These are phyloP conservation scores for Saturnispora besseyi DNA, from an alignment of 805 yeast genomes.

Conservation along the genomic window DNA sequence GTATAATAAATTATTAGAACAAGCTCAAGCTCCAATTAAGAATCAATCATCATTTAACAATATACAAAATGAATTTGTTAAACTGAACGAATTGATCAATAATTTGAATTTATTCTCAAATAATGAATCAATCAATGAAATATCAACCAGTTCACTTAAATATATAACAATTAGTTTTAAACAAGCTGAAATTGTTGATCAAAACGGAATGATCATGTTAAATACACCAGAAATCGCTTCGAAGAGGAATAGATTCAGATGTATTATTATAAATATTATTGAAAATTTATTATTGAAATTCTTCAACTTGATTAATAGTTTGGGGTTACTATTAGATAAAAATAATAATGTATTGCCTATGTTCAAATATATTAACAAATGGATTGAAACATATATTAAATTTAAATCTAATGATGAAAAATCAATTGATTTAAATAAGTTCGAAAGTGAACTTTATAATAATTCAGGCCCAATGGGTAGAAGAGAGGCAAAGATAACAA, in stretches of 20 bases:
- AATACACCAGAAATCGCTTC: constrained; percentile 1
- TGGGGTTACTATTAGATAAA: background rate
- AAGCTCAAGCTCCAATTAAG: background rate
- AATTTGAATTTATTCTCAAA: constrained; percentile 8
- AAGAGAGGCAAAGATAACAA: constrained; percentile 66
- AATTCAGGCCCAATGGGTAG: constrained; percentile 33
- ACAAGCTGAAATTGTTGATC: constrained; percentile 13
- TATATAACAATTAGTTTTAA: constrained; percentile 3
- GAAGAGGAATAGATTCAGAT: constrained; percentile 9
- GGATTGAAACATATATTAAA: constrained; percentile 9
- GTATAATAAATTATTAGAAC: background rate
- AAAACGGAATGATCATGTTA: constrained; percentile 12
- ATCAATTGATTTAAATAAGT: constrained; percentile 9
- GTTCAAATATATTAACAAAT: constrained; percentile 10
- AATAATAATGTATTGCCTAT: constrained; percentile 1
- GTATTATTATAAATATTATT: constrained; percentile 9
- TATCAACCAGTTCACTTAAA: constrained; percentile 1
- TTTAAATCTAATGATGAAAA: constrained; percentile 4
- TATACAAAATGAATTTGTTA: constrained; percentile 9
- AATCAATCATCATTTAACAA: constrained; percentile 8
- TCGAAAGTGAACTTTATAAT: constrained; percentile 3
- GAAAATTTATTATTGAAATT: constrained; percentile 8
- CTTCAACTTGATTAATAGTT: background rate
- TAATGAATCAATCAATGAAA: constrained; percentile 12
- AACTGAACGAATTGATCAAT: constrained; percentile 4